Evolutionary conservation across 768 basidiomycete species (phyloP).

Genomic region (Boletus rubropictus): DNA sequence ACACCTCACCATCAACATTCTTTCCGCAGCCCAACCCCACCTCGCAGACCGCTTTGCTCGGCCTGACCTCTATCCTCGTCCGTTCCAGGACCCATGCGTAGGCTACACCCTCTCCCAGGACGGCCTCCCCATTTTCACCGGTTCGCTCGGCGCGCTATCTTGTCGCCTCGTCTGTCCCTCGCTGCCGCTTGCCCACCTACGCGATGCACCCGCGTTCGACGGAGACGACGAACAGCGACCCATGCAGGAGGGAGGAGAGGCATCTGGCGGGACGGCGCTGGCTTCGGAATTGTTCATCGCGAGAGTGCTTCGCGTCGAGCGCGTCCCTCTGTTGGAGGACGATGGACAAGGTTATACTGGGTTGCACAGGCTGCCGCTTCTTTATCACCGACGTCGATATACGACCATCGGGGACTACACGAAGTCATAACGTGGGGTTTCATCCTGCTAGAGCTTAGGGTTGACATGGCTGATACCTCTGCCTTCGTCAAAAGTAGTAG

Average conservation of each 20-base stretch:
- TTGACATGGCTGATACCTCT: constrained; percentile 5
- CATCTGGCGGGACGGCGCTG: constrained; percentile 30
- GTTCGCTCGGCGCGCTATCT: constrained; percentile 62
- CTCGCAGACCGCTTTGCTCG: constrained; percentile 68
- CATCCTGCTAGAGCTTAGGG: neutral
- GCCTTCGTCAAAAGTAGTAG: neutral
- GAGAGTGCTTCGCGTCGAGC: constrained; percentile 60
- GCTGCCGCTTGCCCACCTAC: constrained; percentile 55
- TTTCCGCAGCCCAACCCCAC: constrained; percentile 60
- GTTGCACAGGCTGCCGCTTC: constrained; percentile 44
- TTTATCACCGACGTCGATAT: constrained; percentile 61
- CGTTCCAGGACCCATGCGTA: constrained; percentile 40
- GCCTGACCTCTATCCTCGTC: constrained; percentile 59
- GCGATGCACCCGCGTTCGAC: constrained; percentile 17
- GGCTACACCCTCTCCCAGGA: constrained; percentile 42
- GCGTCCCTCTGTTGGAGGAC: constrained; percentile 26
- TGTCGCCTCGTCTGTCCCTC: constrained; percentile 61
- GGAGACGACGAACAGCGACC: neutral
- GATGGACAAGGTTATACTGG: constrained; percentile 6
- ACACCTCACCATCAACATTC: constrained; percentile 76
- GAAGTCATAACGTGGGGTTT: neutral
- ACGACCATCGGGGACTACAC: constrained; percentile 41
- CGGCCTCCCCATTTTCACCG: constrained; percentile 54
- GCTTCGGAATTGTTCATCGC: constrained; percentile 78
- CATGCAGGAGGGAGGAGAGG: constrained; percentile 3